These are phyloP conservation scores for Pyrenophora teres DNA, from an alignment of 2,329 filamentous ascomycete genomes.

Conservation along the genomic window DNA sequence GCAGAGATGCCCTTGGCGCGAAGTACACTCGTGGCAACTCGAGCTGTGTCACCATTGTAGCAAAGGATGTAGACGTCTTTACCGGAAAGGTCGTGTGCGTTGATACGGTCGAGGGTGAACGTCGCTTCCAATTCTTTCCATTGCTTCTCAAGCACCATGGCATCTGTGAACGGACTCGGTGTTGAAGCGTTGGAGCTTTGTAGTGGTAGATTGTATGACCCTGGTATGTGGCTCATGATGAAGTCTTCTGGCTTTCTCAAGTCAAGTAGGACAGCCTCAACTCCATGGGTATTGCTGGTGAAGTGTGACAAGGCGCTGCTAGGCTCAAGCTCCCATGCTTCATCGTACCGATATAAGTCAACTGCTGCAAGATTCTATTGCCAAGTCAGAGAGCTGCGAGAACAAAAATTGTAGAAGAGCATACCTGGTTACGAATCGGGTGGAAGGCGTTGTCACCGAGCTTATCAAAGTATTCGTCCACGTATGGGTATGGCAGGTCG, in stretches of 20 bases:
- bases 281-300: neutral
- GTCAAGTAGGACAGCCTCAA: slow-evolving; percentile 16
- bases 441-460: slow-evolving; percentile 47
- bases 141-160: slow-evolving; percentile 20
- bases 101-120: slow-evolving; percentile 23
- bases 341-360: slow-evolving; percentile 29
- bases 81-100: slow-evolving; percentile 22
- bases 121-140: slow-evolving; percentile 27
- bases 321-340: slow-evolving; percentile 26
- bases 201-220: slow-evolving; percentile 26
- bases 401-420: neutral
- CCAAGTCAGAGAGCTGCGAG: neutral
- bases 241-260: slow-evolving; percentile 27
- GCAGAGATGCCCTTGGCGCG: slow-evolving; percentile 21
- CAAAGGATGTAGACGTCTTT: slow-evolving; percentile 26
- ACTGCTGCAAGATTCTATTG: slow-evolving; percentile 24
- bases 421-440: slow-evolving; percentile 24
- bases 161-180: slow-evolving; percentile 22
- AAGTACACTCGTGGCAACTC: slow-evolving; percentile 27
- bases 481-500: slow-evolving; percentile 67
- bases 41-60: slow-evolving; percentile 25
- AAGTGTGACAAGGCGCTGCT: slow-evolving; percentile 16
- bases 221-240: slow-evolving; percentile 20
- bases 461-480: slow-evolving; percentile 64
- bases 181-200: slow-evolving; percentile 18